These are phyloP conservation scores for Camellia lanceoleosa DNA, from an alignment of 148 eudicot species.

Conservation along the genomic window DNA sequence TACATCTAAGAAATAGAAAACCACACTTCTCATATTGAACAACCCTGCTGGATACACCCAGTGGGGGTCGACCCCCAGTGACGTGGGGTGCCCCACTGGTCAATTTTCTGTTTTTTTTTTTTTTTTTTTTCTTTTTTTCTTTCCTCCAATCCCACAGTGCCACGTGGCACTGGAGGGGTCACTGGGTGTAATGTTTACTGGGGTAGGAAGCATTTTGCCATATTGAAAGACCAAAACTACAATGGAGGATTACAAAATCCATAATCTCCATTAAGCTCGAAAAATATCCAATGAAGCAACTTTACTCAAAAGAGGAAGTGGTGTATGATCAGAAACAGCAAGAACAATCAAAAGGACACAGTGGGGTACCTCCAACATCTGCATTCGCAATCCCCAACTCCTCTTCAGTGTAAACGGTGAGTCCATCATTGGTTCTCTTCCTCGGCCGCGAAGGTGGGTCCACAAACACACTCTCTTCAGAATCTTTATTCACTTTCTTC, in stretches of 20 bases:
- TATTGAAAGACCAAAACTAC: background rate
- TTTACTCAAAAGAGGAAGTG: no score
- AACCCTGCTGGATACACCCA: no score
- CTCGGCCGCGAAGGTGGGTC: slow-evolving; percentile 31
- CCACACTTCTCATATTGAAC: background rate
- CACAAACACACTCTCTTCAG: slow-evolving; percentile 17
- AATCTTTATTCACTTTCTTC: slow-evolving; percentile 10
- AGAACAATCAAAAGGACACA: slow-evolving; percentile 81
- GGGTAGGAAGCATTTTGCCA: no score
- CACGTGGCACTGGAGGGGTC: no score
- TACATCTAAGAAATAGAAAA: background rate
- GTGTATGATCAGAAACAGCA: slow-evolving; percentile 57
- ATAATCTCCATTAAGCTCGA: background rate
- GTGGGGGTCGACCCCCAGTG: no score
- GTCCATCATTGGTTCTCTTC: slow-evolving; percentile 65
- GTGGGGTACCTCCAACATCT: slow-evolving; percentile 62
- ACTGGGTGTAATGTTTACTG: no score
- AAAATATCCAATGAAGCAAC: no score
- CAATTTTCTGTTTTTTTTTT: no score
- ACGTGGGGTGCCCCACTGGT: no score
- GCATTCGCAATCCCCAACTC: slow-evolving; percentile 61
- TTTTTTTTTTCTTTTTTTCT: no score
- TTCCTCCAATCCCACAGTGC: no score
- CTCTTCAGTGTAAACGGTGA: slow-evolving; percentile 51
- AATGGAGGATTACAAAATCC: background rate